Base-by-base conservation (phyloP, 2,329 filamentous ascomycete species). In the Tolypocladium paradoxum region DNA sequence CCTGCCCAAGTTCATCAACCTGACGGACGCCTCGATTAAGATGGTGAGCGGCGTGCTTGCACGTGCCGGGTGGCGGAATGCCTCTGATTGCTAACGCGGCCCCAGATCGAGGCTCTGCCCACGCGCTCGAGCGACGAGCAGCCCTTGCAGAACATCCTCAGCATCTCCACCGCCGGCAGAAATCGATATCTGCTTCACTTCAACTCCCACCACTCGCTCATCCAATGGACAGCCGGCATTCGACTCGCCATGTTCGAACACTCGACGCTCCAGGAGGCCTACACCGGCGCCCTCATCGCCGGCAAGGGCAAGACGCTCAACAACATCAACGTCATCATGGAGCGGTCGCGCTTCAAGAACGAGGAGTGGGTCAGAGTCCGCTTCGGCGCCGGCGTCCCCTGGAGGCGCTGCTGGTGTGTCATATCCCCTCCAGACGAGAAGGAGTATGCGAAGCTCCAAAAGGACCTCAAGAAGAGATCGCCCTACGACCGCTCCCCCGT, bases 181-280 rank as follows among this genome's bases (percentile, higher is more conserved):
- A 99, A 99, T 68, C 86, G 93, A 60, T 97, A 96, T 66, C 77
- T 99, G 1, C 78, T 99, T 37, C 93, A 97, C 69, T 99, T 99
- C 73, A 96, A 95, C 68, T 96, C 92, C 0, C 83, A 92, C 60
- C 88, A 95, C 65, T 95, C 92, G 0, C 76, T 99, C 52, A 86
- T 91, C 3, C 91, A 97, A 70, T 99, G 93, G 93, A 96, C 93
- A 1, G 87, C 93, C 18, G 90, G 87, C 46, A 97, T 99, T 60
- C 84, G 93, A 48, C 81, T 99, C 24, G 82, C 92, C 62, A 95
- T 97, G 81, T 97, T 85, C 68, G 93, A 99, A 72, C 88, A 97
- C 64, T 84, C 90, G 1, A 90, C 89, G 0, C 75, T 99, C 35
- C 92, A 97, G 66, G 93, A 99, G 71, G 90, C 93, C 1, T 99